Evolutionary conservation across 352 stramenopile genomes (phyloP), one percentile per base, ranked within the genome.

Genomic region (Pythium sukuiense): DNA sequence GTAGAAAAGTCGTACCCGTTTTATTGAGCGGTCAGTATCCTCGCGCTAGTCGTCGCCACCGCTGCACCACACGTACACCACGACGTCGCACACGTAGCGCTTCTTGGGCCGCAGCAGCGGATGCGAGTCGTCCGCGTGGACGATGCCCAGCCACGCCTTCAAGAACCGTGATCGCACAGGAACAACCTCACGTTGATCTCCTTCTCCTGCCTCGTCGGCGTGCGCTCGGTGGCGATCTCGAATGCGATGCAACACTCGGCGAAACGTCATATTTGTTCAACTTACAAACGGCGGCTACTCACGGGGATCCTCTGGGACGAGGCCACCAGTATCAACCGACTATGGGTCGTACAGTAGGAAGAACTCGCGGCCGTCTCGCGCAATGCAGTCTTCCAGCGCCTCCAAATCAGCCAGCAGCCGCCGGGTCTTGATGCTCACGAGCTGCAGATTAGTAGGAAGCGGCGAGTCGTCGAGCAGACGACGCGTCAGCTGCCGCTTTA

Each of bases 261-360:
- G 56, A 26, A 70, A 30, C 26, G 63, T n/a, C 56, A 64, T 70
- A 33, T 8, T 62, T 4, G 24, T 13, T 52, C 45, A 3, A 27
- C 18, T 52, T 52, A 14, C 20, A 18, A 30, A 29, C 24, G 7
- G 8, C 20, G 7, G 37, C 9, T 29, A 5, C 12, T 41, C 35
- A 11, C 37, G 11, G 13, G 4, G 24, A 0, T 26, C n/a, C 45
- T 68, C 55, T 45, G 65, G 69, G 63, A 64, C 63, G 63, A 61
- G 61, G 49, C 18, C n/a, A n/a, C 45, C 6, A 20, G 9, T 12
- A 27, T 24, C 48, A 35, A 20, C 30, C 30, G 20, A 11, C 45
- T 63, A 74, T 12, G 52, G 39, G 39, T 74, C 67, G 48, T 70
- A 67, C 41, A 74, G 43, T 39, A 74, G 56, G 57, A 58, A 74